These are phyloP conservation scores for Astrephomene gubernaculifera DNA, from an alignment of 139 green algal genomes.

Conservation along the genomic window DNA sequence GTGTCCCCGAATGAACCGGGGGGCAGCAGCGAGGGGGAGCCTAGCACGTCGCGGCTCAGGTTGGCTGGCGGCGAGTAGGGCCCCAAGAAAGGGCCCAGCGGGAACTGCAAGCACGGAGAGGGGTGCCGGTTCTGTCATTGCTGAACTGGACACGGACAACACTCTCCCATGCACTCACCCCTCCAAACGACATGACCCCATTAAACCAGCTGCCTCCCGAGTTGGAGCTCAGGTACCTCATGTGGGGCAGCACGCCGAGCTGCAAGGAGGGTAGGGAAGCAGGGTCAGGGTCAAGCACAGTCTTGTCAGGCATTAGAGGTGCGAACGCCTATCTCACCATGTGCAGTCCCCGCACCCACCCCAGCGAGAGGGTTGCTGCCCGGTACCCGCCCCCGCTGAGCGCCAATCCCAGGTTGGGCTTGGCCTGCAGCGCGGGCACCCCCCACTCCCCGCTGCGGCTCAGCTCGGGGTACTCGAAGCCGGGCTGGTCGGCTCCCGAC, in stretches of 20 bases:
- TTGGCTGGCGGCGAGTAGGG: constrained; percentile 30
- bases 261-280: too few relatives aligned
- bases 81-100: constrained; percentile 36
- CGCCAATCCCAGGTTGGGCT: constrained; percentile 45
- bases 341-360: constrained; percentile 42
- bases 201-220: constrained; percentile 51
- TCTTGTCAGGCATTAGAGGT: too few relatives aligned
- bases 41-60: constrained; percentile 6
- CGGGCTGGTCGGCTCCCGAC: constrained; percentile 1
- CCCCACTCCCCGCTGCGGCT: constrained; percentile 27
- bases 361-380: constrained; percentile 32
- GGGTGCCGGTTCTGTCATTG: too few relatives aligned
- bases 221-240: constrained; percentile 49
- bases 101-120: too few relatives aligned
- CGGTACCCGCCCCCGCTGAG: constrained; percentile 51
- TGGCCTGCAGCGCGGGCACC: constrained; percentile 28
- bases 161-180: too few relatives aligned
- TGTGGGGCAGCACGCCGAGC: constrained; percentile 13
- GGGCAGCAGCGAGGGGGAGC: constrained; percentile 4
- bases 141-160: too few relatives aligned
- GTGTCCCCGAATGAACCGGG: constrained; percentile 26
- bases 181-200: constrained; percentile 35
- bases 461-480: constrained; percentile 38
- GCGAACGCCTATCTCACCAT: constrained; percentile 25
- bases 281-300: background rate